These are phyloP conservation scores for Talaromyces sp. DNA, from an alignment of 2,329 filamentous ascomycete genomes.

Conservation along the genomic window DNA sequence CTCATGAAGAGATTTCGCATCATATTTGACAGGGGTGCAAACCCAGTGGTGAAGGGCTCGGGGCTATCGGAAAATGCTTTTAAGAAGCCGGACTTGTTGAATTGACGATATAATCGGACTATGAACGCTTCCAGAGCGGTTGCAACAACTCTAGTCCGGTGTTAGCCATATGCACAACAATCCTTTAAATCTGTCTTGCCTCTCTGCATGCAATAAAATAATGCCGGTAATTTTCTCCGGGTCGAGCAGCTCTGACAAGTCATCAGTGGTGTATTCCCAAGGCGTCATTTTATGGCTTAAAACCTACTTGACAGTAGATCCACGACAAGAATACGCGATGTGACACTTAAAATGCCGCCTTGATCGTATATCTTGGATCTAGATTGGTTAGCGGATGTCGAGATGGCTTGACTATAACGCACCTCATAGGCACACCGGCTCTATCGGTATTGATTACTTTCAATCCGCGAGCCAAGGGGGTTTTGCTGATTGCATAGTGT, in stretches of 20 bases:
- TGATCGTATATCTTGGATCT: conserved; percentile 86
- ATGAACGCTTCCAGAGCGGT: conserved; percentile 95
- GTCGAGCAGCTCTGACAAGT: conserved; percentile 54
- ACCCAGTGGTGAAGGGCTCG: conserved; percentile 82
- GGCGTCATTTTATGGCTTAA: conserved; percentile 37
- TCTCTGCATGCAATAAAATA: conserved; percentile 81
- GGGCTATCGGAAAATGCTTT: conserved; percentile 95
- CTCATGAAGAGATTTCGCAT: conserved; percentile 87
- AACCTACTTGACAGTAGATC: conserved; percentile 70
- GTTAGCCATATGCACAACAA: conserved; percentile 8
- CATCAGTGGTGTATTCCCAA: conserved; percentile 45
- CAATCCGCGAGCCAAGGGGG: conserved; percentile 74
- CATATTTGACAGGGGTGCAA: conserved; percentile 81
- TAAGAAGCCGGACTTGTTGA: conserved; percentile 87
- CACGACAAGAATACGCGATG: conserved; percentile 88
- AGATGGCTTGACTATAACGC: conserved; percentile 11
- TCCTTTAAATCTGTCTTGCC: conserved; percentile 24
- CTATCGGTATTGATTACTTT: conserved; percentile 91
- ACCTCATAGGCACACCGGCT: conserved; percentile 71
- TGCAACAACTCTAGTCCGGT: conserved; percentile 57
- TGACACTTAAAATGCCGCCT: conserved; percentile 92
- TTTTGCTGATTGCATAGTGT: conserved; percentile 83
- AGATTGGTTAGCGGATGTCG: not conserved
- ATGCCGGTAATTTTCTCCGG: conserved; percentile 82
- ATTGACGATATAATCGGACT: conserved; percentile 83